Evolutionary conservation across 345 rosid species (phyloP), one percentile per base, ranked within the genome.

Genomic region (Eucalyptus virginea): DNA sequence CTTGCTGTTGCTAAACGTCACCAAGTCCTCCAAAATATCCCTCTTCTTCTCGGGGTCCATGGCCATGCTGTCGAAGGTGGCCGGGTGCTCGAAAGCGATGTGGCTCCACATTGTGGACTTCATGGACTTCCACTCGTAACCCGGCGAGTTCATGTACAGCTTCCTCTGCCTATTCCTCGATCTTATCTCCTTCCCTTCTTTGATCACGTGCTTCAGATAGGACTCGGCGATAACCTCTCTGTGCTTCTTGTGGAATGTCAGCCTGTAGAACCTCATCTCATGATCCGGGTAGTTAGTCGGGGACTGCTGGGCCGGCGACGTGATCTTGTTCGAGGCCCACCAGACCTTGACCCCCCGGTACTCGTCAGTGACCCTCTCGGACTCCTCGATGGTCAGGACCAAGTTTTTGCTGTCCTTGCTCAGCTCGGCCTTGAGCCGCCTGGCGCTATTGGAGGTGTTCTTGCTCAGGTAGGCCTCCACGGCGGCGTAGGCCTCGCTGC

Each of bases 61-160:
- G 14, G 95, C 96, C 92, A 92, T 89, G 15, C 94, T 94, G 24
- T 95, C 94, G 58, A 95, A 93, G 15, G 94, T 92, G 37, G 94
- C 95, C 49, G 95, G 96, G 89, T 95, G 95, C 91, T 95, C 94
- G 88, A 95, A 95, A 47, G 88, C 91, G 47, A 94, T 91, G 88
- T 94, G 94, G 88, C 94, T 94, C 95, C 96, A 95, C 94, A 91
- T 90, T 7, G 94, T 92, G 86, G 90, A 93, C 92, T 92, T 94
- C 92, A 88, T 89, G 92, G 92, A 88, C 18, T 90, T 90, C 95
- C 95, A 94, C 86, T 90, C 93, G 86, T 91, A 89, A 14, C 93
- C 94, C 37, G 96, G 91, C 51, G 94, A 92, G 45, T 95, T 95
- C 1, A 95, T 94, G 86, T 93, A 95, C 69, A 95, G 96, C 93